Evolutionary conservation across 192 early-diverging fungal species (phyloP).

Genomic region (Thamnidium elegans): DNA sequence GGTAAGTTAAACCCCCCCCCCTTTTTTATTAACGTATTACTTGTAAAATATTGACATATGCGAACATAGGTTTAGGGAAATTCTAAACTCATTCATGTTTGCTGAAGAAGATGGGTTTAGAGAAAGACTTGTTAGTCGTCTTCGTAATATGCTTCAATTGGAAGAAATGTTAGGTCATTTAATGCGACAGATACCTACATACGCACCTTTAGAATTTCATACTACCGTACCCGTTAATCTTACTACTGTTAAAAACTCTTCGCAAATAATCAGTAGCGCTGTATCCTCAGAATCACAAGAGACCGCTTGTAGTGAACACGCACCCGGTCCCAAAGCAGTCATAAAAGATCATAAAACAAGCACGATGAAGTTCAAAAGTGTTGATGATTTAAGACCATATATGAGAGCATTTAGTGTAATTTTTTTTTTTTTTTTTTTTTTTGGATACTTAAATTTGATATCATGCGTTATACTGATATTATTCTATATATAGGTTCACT

Average conservation of each 20-base stretch:
- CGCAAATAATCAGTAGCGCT: background rate
- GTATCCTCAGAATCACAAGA: background rate
- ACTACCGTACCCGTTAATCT: background rate
- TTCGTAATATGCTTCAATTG: slow-evolving; percentile 41
- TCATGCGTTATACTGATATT: background rate
- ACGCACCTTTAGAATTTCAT: slow-evolving; percentile 42
- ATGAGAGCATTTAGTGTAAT: slow-evolving; percentile 34
- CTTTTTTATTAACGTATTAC: too few relatives aligned
- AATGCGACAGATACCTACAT: slow-evolving; percentile 30
- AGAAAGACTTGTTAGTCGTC: slow-evolving; percentile 38
- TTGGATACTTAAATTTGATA: background rate
- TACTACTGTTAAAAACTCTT: too few relatives aligned
- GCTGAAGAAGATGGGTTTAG: slow-evolving; percentile 32
- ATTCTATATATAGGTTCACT: background rate
- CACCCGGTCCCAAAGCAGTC: background rate
- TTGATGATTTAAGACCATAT: slow-evolving; percentile 28
- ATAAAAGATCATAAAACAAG: background rate
- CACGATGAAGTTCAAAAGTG: slow-evolving; percentile 1
- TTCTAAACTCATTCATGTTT: slow-evolving; percentile 61
- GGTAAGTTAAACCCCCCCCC: slow-evolving; percentile 33
- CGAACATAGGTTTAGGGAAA: slow-evolving; percentile 62
- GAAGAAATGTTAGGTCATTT: slow-evolving; percentile 38
- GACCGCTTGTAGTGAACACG: background rate
- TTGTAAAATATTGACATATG: background rate
- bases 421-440: background rate